A percentile compares a stretch with the other conserved stretches of the same genome.
phyloP scores from a whole-genome alignment of 768 basidiomycete species.

The Hericium coralloides region DNA sequence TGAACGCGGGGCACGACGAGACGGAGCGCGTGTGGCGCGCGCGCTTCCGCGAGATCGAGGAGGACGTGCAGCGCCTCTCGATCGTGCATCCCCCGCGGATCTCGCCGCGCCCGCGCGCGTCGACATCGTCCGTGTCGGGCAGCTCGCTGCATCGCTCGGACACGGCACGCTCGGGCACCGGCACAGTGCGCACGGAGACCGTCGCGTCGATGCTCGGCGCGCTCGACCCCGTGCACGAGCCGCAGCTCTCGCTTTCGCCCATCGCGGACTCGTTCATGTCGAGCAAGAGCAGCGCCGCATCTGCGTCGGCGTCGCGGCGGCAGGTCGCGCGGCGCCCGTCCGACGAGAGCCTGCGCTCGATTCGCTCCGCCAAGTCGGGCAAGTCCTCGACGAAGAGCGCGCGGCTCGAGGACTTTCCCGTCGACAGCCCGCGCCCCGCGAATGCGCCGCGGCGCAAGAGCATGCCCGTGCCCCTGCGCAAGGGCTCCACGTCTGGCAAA shows the following conservation, averaged over 20 bases:
- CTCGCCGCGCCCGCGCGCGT: neutral
- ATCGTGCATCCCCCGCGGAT: conserved; percentile 21
- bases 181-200: conserved; percentile 2
- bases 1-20: conserved; percentile 55
- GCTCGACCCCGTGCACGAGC: conserved; percentile 15
- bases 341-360: conserved; percentile 30
- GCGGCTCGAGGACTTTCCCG: conserved; percentile 15
- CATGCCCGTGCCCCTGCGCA: conserved; percentile 32
- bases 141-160: neutral
- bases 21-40: conserved; percentile 64
- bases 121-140: neutral
- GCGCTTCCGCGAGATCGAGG: conserved; percentile 62
- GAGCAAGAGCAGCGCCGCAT: neutral
- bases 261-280: conserved; percentile 1
- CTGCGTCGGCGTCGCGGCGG: neutral
- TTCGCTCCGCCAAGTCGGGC: conserved; percentile 28
- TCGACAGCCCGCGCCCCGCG: conserved; percentile 3
- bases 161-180: neutral
- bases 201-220: conserved; percentile 4
- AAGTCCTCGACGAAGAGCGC: conserved; percentile 21
- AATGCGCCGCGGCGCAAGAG: conserved; percentile 38
- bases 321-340: conserved; percentile 23
- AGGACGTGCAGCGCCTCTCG: conserved; percentile 30
- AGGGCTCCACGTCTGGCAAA: conserved; percentile 20
- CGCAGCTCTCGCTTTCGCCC: neutral